phyloP scores from a whole-genome alignment of 371 early-diverging fungal genomes.

The Rhizopus arrhizus region DNA sequence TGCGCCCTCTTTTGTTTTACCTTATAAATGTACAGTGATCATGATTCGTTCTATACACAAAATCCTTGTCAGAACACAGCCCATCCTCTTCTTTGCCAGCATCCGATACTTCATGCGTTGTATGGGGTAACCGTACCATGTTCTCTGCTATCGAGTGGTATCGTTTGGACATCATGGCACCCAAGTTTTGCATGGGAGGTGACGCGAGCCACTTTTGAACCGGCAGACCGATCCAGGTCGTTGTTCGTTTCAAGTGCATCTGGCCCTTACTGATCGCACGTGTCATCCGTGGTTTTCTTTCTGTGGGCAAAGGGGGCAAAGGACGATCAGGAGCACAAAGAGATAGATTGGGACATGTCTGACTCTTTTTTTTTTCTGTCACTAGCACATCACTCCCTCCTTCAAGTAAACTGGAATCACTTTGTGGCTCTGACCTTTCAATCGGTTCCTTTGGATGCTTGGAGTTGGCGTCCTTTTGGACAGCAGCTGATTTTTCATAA shows the following conservation, averaged over 20 bases:
- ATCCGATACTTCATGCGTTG: neutral
- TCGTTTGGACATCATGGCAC: constrained; percentile 9
- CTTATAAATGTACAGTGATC: constrained; percentile 23
- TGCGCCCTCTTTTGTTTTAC: constrained; percentile 10
- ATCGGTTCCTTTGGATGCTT: neutral
- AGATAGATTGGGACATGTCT: constrained; percentile 17
- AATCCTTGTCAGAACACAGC: constrained; percentile 1
- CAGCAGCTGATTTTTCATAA: constrained; percentile 6
- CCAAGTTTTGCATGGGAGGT: constrained; percentile 16
- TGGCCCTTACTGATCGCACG: constrained; percentile 25
- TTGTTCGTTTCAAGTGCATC: constrained; percentile 25
- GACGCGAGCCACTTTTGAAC: constrained; percentile 20
- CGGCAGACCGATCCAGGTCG: constrained; percentile 23
- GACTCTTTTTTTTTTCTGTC: constrained; percentile 3
- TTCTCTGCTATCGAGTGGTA: constrained; percentile 7
- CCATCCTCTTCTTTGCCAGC: neutral
- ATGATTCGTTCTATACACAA: constrained; percentile 14
- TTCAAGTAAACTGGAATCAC: neutral
- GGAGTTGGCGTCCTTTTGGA: neutral
- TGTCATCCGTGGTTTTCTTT: constrained; percentile 6
- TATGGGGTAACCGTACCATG: neutral
- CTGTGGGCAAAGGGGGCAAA: constrained; percentile 20
- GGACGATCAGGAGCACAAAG: constrained; percentile 1
- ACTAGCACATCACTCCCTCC: neutral
- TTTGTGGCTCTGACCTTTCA: too few species aligned